phyloP scores from a whole-genome alignment of 352 stramenopile genomes.

The Phytopythium ostracodes region DNA sequence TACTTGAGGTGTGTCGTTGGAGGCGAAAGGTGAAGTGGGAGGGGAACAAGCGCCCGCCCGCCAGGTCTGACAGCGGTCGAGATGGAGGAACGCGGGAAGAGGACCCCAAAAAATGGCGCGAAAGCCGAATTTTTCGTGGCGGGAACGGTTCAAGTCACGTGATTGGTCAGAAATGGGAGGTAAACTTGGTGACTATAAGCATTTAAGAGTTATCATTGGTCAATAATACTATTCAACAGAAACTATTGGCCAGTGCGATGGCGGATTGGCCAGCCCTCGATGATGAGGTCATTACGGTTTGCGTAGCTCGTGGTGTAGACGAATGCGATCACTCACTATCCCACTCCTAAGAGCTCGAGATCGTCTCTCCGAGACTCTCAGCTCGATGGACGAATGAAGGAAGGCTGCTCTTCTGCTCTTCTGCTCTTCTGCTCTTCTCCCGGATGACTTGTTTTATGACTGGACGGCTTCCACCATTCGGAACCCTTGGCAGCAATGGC shows the following conservation, averaged over 20 bases:
- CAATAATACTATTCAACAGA: background rate
- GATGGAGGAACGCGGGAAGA: background rate
- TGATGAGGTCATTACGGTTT: conserved; percentile 1
- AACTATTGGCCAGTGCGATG: background rate
- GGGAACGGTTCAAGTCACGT: background rate
- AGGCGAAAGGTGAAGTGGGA: conserved; percentile 16
- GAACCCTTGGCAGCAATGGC: too few species aligned
- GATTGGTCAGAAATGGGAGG: background rate
- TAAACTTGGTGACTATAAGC: background rate
- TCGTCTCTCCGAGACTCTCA: background rate
- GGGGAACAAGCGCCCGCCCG: background rate
- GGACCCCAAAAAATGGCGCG: conserved; percentile 3
- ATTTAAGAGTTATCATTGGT: background rate
- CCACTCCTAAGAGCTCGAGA: background rate
- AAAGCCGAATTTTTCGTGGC: background rate
- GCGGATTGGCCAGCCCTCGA: background rate
- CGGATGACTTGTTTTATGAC: too few species aligned
- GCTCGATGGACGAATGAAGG: too few species aligned
- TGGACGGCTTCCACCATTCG: too few species aligned
- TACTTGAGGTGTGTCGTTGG: conserved; percentile 2
- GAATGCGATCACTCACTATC: background rate
- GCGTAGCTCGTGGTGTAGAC: background rate
- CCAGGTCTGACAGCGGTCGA: too few species aligned
- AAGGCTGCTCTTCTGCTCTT: too few species aligned
- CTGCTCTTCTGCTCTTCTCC: too few species aligned